A percentile compares a stretch with the other conserved stretches of the same genome.
These are phyloP conservation scores for Citrus sp. DNA, from an alignment of 345 rosid genomes.

Conservation along the genomic window DNA sequence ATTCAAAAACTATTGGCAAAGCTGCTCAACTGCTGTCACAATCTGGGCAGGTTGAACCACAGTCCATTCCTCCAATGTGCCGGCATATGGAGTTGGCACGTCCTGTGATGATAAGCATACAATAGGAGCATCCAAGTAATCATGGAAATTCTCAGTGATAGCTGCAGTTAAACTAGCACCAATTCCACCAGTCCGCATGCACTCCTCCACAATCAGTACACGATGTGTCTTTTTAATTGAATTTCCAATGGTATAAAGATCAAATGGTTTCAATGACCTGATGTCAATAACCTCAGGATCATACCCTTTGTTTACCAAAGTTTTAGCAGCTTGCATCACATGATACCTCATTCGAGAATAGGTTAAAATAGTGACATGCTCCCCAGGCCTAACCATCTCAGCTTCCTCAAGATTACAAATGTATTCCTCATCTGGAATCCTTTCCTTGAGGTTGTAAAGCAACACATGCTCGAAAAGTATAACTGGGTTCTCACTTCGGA, in stretches of 20 bases:
- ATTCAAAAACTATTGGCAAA: slow-evolving; percentile 55
- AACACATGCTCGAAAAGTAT: slow-evolving; percentile 92
- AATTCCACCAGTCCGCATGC: slow-evolving; percentile 96
- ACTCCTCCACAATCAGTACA: slow-evolving; percentile 90
- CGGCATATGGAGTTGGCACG: slow-evolving; percentile 91
- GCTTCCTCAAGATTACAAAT: slow-evolving; percentile 91
- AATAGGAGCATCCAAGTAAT: slow-evolving; percentile 91
- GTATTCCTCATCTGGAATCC: slow-evolving; percentile 87
- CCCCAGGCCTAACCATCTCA: slow-evolving; percentile 96
- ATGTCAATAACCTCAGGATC: slow-evolving; percentile 96
- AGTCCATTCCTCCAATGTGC: slow-evolving; percentile 88
- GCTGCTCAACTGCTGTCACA: slow-evolving; percentile 89
- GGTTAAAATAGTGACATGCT: slow-evolving; percentile 80
- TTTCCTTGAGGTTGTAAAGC: slow-evolving; percentile 97
- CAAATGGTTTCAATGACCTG: slow-evolving; percentile 89
- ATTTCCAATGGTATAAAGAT: slow-evolving; percentile 83
- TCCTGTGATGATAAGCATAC: slow-evolving; percentile 93
- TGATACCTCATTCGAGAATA: slow-evolving; percentile 97
- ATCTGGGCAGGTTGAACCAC: slow-evolving; percentile 95
- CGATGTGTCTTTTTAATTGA: slow-evolving; percentile 91
- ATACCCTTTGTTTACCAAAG: slow-evolving; percentile 84
- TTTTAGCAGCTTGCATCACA: slow-evolving; percentile 96
- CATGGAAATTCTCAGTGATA: slow-evolving; percentile 82
- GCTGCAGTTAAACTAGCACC: slow-evolving; percentile 95
- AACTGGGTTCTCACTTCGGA: slow-evolving; percentile 96